Evolutionary conservation across 805 yeast species (phyloP).

Genomic region (Candida yuanshanica): DNA sequence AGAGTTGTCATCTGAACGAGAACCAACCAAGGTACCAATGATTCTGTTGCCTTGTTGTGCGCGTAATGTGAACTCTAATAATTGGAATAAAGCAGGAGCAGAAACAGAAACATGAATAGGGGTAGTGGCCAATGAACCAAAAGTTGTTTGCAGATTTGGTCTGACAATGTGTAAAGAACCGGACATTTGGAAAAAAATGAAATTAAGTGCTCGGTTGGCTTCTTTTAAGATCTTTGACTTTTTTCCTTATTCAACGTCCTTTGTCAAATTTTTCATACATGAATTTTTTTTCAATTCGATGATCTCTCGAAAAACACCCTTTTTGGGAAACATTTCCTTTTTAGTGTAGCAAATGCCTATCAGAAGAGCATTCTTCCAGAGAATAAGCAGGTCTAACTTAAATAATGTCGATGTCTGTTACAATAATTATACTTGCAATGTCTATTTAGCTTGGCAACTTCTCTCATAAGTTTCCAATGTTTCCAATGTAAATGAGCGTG

Average conservation of each 20-base stretch:
- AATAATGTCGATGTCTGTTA: no score
- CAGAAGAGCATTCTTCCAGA: no score
- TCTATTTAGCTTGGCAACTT: no score
- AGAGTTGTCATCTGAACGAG: conserved; percentile 77
- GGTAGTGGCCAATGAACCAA: conserved; percentile 24
- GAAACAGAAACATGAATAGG: conserved; percentile 54
- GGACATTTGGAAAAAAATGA: neutral
- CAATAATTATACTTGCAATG: no score
- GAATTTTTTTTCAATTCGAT: neutral
- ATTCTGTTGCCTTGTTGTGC: conserved; percentile 54
- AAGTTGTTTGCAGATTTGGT: conserved; percentile 20
- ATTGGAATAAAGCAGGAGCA: conserved; percentile 68
- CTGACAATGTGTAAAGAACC: conserved; percentile 22
- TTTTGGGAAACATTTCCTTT: neutral
- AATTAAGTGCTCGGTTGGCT: no score
- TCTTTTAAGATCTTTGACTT: neutral
- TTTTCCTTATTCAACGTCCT: neutral
- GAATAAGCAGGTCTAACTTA: no score
- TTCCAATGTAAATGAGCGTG: no score
- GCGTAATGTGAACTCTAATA: conserved; percentile 65
- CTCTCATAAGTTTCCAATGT: no score
- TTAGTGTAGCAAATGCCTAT: no score
- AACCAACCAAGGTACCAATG: conserved; percentile 78
- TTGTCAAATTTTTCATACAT: neutral
- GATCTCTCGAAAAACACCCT: neutral